phyloP scores from a whole-genome alignment of 495 filamentous ascomycete genomes.

The Xylaria castorea region DNA sequence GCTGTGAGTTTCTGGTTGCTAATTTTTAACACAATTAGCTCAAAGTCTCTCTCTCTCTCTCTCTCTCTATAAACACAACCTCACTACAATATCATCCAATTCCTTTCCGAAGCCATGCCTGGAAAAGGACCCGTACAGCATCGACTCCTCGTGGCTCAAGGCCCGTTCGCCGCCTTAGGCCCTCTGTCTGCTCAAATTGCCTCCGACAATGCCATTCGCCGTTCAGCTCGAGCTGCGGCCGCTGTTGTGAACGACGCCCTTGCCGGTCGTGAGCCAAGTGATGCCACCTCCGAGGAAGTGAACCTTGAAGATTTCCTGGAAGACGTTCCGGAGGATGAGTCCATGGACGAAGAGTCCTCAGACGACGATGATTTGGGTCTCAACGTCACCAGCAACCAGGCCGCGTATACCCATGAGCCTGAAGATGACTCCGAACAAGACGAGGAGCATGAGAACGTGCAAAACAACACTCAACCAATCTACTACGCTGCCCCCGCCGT shows the following conservation, averaged over 20 bases:
- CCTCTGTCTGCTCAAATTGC: not conserved
- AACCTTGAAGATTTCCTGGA: not conserved
- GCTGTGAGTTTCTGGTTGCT: not conserved
- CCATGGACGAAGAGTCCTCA: not conserved
- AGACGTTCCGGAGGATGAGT: not conserved
- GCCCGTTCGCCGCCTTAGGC: not conserved
- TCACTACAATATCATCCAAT: not conserved
- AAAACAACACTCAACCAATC: too few relatives aligned
- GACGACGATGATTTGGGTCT: not conserved
- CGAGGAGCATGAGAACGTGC: too few relatives aligned
- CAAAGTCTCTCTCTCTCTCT: not conserved
- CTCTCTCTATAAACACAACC: not conserved
- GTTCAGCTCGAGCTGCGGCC: not conserved
- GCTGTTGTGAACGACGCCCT: not conserved
- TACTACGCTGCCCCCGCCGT: too few relatives aligned
- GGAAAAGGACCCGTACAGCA: not conserved
- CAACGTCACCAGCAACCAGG: not conserved
- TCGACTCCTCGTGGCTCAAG: not conserved
- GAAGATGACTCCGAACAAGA: not conserved
- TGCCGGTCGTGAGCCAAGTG: not conserved
- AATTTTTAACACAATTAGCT: not conserved
- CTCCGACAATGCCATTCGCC: not conserved
- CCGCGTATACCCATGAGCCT: not conserved
- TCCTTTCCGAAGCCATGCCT: not conserved
- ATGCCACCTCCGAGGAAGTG: not conserved